phyloP scores from a whole-genome alignment of 306 rosid genomes.

The Acacia melanoxylon region DNA sequence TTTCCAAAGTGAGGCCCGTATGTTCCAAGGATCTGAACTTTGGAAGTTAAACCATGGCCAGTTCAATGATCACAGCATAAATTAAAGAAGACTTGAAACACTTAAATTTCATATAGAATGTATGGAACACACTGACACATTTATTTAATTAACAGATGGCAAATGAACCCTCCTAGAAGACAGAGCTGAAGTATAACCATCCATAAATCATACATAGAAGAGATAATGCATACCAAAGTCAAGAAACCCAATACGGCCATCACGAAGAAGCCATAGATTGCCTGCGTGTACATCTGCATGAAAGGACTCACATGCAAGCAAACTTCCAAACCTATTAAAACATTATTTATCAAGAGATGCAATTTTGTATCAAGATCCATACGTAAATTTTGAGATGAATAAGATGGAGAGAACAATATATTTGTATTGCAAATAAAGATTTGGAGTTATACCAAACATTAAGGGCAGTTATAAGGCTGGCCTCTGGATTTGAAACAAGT shows the following conservation, averaged over 20 bases:
- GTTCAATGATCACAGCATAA: not conserved
- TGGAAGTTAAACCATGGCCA: not conserved
- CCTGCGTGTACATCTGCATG: constrained; percentile 99
- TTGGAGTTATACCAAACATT: constrained; percentile 75
- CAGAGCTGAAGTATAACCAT: constrained; percentile 25
- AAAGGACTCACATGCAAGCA: constrained; percentile 95
- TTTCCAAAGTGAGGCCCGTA: not conserved
- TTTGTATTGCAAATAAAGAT: constrained; percentile 1
- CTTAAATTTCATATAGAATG: constrained; percentile 21
- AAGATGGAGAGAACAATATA: constrained; percentile 14
- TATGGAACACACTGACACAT: not conserved
- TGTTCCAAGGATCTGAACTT: not conserved
- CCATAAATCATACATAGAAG: constrained; percentile 13
- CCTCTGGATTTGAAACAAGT: constrained; percentile 82
- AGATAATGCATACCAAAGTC: constrained; percentile 75
- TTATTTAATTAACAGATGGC: constrained; percentile 7
- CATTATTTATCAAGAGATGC: constrained; percentile 27
- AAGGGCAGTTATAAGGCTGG: constrained; percentile 88
- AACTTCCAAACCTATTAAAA: constrained; percentile 92
- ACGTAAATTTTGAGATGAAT: not conserved
- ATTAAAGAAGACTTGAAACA: not conserved
- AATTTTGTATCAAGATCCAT: constrained; percentile 20
- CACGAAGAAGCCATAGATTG: constrained; percentile 88
- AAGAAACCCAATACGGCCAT: constrained; percentile 96
- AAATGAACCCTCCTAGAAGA: constrained; percentile 13